Evolutionary conservation across 2,329 filamentous ascomycete species (phyloP), one percentile per base, ranked within the genome.

Genomic region (Colletotrichum gloeosporioides): DNA sequence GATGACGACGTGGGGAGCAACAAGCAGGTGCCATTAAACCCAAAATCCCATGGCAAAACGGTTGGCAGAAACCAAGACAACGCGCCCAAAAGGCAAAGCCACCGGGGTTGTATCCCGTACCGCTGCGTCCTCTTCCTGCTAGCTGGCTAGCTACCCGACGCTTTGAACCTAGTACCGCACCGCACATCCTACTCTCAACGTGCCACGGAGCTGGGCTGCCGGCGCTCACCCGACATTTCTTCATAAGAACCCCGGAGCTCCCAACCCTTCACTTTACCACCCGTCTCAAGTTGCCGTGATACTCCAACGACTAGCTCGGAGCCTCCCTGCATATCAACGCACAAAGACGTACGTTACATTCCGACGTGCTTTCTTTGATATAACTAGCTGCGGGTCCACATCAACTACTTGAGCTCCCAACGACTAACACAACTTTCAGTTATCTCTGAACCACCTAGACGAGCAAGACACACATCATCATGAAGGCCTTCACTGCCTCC

Each of bases 221-320:
- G 67, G 65, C 49, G 49, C 61, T 62, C 53, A 25, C 18, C 68
- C 31, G 29, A 62, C 36, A 34, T 31, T 32, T 73, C 44, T 73
- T 73, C 73, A 76, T 76, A 76, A 76, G 69, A 73, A 76, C 69
- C 73, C 73, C 61, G 55, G 25, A 73, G 39, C 63, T 63, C 73
- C 70, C 73, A 55, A 69, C 62, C 57, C 3, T 6, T 15, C 29
- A 1, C 15, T 9, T 1, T 5, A 4, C 18, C 1, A 3, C 3
- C 22, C 12, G 15, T 3, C 4, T 10, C n/a, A 27, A 64, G 6
- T n/a, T 34, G 15, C 62, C 25, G 63, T 63, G 34, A 12, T 15
- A 55, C 69, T 55, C 7, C 53, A 68, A 72, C 69, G 27, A 67
- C 36, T 18, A 68, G 39, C 55, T 32, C 59, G 31, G 63, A 68